A percentile compares a stretch with the other conserved stretches of the same genome.
These are phyloP conservation scores for Anastatica hierochuntica DNA, from an alignment of 345 rosid genomes.

Conservation along the genomic window DNA sequence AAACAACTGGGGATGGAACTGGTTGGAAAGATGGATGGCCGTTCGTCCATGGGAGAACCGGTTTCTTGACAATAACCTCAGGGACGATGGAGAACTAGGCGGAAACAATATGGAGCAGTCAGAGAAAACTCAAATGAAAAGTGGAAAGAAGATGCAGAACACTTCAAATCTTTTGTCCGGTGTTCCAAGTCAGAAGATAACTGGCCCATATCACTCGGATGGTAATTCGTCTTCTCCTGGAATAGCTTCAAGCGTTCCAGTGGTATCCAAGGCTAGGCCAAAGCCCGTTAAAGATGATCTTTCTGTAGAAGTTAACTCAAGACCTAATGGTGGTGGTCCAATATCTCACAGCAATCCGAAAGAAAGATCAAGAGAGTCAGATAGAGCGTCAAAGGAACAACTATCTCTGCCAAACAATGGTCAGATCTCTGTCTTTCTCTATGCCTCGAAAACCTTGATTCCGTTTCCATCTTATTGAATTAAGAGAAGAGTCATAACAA, in stretches of 20 bases:
- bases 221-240: conserved; percentile 58
- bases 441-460: too few relatives aligned
- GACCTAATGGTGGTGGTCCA: conserved; percentile 32
- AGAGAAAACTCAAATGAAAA: conserved; percentile 42
- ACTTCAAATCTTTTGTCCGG: conserved; percentile 33
- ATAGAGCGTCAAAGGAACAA: conserved; percentile 52
- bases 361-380: conserved; percentile 49
- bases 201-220: conserved; percentile 59
- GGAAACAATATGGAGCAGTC: conserved; percentile 42
- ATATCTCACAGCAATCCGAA: conserved; percentile 90
- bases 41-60: conserved; percentile 99
- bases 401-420: conserved; percentile 66
- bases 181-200: conserved; percentile 42
- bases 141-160: conserved; percentile 39
- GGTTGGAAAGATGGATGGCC: conserved; percentile 99
- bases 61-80: conserved; percentile 80
- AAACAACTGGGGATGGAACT: conserved; percentile 99
- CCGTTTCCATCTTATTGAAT: too few relatives aligned
- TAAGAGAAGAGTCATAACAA: too few relatives aligned
- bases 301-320: conserved; percentile 44
- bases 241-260: conserved; percentile 40
- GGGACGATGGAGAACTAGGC: conserved; percentile 54
- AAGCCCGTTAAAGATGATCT: conserved; percentile 40
- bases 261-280: conserved; percentile 42
- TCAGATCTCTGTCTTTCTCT: conserved; percentile 25